Conservation (phyloP, 2,329 filamentous ascomycete species). For the Aspergillus hortae region DNA sequence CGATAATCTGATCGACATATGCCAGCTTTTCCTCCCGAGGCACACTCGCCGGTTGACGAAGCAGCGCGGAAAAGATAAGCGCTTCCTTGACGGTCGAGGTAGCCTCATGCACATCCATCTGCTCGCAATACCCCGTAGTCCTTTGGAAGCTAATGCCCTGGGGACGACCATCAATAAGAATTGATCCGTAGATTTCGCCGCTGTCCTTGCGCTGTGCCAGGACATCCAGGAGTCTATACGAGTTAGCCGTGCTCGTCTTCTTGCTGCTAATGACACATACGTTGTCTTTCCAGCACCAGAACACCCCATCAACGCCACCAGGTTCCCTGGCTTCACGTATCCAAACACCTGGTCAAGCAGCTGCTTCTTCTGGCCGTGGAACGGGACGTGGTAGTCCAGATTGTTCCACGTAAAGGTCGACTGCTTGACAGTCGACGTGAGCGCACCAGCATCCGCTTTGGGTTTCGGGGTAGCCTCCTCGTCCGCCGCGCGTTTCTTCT, state of each 20-base stretch:
- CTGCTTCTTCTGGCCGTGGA: conserved; percentile 42
- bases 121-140: conserved; percentile 53
- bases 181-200: conserved; percentile 40
- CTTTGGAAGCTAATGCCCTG: conserved; percentile 47
- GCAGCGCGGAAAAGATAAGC: conserved; percentile 59
- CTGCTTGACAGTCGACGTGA: conserved; percentile 57
- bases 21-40: conserved; percentile 57
- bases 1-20: conserved; percentile 63
- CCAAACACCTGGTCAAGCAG: conserved; percentile 61
- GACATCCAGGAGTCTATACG: conserved; percentile 38
- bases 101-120: conserved; percentile 63
- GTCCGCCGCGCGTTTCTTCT: conserved; percentile 14
- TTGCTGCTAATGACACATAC: conserved; percentile 9
- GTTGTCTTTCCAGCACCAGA: conserved; percentile 64
- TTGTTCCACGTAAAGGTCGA: conserved; percentile 77
- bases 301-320: conserved; percentile 78
- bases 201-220: conserved; percentile 42
- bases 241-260: conserved; percentile 2
- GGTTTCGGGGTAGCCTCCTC: neutral
- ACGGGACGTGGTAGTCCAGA: conserved; percentile 65
- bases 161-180: conserved; percentile 42
- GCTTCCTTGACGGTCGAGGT: conserved; percentile 63
- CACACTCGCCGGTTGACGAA: conserved; percentile 56
- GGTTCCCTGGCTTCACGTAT: conserved; percentile 69
- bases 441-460: conserved; percentile 3